Conservation (phyloP, 352 stramenopile species). For the Globisporangium cystogenes region DNA sequence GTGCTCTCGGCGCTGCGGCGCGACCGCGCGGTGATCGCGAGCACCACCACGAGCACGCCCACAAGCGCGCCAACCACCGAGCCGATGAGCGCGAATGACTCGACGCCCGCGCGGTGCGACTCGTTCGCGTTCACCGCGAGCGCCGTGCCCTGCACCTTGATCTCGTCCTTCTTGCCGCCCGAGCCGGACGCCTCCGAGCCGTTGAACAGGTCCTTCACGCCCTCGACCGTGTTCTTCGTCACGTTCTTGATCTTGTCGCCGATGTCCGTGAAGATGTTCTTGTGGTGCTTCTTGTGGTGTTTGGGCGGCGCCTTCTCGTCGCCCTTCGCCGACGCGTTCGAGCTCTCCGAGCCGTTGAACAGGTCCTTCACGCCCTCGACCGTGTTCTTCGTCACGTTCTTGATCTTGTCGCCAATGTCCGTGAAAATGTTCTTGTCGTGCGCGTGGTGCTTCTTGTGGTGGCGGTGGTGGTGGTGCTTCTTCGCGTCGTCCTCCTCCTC, state of each 20-base stretch:
- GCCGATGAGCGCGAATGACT: slow-evolving; percentile 16
- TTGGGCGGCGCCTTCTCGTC: no score
- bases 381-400: slow-evolving; percentile 1
- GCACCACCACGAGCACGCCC: slow-evolving; percentile 11
- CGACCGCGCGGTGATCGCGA: slow-evolving; percentile 21
- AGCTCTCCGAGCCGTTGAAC: slow-evolving; percentile 12
- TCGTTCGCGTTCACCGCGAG: slow-evolving; percentile 14
- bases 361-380: slow-evolving; percentile 3
- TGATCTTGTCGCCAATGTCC: slow-evolving; percentile 17
- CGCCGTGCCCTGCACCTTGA: slow-evolving; percentile 10
- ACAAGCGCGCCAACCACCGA: slow-evolving; percentile 13
- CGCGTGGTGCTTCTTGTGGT: slow-evolving; percentile 5
- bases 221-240: background rate
- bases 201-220: slow-evolving; percentile 11
- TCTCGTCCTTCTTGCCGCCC: slow-evolving; percentile 1
- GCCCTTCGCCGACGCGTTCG: background rate
- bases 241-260: slow-evolving; percentile 15
- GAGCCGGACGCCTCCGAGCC: slow-evolving; percentile 6
- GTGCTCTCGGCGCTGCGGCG: slow-evolving; percentile 14
- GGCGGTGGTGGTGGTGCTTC: background rate
- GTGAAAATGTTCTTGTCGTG: slow-evolving; percentile 8
- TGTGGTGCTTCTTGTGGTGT: slow-evolving; percentile 7
- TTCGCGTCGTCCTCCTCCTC: slow-evolving; percentile 14
- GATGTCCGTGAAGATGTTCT: slow-evolving; percentile 8
- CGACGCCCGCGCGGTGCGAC: slow-evolving; percentile 8